Evolutionary conservation across 2,329 filamentous ascomycete species (phyloP).

Genomic region (Apiospora pterosperma): DNA sequence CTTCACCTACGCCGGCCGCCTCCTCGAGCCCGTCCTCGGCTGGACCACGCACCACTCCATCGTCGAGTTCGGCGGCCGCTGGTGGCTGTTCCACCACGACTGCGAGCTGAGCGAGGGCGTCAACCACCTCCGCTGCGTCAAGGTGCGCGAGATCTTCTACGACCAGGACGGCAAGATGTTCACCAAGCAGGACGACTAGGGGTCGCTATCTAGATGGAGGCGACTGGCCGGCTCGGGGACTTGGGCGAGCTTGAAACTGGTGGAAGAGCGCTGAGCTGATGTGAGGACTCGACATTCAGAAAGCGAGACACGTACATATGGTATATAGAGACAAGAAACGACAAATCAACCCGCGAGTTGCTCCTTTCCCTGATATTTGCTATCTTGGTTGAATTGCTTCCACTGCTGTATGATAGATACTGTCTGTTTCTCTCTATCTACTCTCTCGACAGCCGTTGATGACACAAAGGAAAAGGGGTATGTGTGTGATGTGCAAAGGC

Average conservation of each 20-base stretch:
- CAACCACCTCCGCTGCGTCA: slow-evolving; percentile 69
- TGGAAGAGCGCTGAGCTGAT: no score
- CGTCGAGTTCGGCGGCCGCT: slow-evolving; percentile 67
- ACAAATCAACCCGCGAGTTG: not conserved
- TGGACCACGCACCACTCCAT: slow-evolving; percentile 84
- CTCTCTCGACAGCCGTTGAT: not conserved
- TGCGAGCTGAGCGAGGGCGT: slow-evolving; percentile 64
- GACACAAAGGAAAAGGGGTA: not conserved
- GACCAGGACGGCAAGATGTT: slow-evolving; percentile 61
- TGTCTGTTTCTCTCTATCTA: not conserved
- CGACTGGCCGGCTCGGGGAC: not conserved
- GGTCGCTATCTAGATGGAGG: no score
- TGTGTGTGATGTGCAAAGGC: not conserved
- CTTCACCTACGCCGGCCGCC: slow-evolving; percentile 68
- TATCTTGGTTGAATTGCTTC: not conserved
- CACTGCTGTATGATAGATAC: not conserved
- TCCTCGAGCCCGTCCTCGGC: slow-evolving; percentile 72
- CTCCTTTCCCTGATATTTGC: not conserved
- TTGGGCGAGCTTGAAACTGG: not conserved
- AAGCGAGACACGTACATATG: not conserved
- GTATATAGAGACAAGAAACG: not conserved
- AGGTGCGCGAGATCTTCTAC: slow-evolving; percentile 73
- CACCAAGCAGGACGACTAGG: slow-evolving; percentile 31
- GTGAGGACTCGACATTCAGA: no score
- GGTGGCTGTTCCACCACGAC: slow-evolving; percentile 78